Percentiles rank a stretch among this genome's conserved stretches.
phyloP scores from a whole-genome alignment of 441 rosid genomes.

The Macaranga tanarius region DNA sequence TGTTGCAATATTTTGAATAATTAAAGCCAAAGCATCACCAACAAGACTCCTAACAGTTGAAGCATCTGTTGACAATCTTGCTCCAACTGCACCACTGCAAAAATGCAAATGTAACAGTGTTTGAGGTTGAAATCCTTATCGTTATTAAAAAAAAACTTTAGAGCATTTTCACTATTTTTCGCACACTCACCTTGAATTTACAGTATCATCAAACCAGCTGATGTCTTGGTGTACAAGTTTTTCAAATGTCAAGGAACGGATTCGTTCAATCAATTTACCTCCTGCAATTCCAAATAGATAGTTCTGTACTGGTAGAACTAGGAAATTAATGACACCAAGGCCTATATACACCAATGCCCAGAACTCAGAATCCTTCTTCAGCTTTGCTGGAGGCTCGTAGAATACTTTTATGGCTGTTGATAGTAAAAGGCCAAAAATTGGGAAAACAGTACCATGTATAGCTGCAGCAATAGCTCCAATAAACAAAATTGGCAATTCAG shows the following conservation, averaged over 20 bases:
- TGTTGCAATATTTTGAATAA: slow-evolving; percentile 56
- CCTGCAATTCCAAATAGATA: slow-evolving; percentile 56
- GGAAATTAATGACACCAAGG: slow-evolving; percentile 28
- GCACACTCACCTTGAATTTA: slow-evolving; percentile 46
- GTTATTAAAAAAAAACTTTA: background rate
- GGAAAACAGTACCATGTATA: slow-evolving; percentile 52
- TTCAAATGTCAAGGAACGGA: slow-evolving; percentile 45
- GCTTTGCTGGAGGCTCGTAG: slow-evolving; percentile 37
- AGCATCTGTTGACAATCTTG: slow-evolving; percentile 70
- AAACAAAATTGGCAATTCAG: slow-evolving; percentile 49
- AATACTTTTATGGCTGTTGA: slow-evolving; percentile 60
- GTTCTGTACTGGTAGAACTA: slow-evolving; percentile 42
- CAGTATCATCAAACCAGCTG: slow-evolving; percentile 57
- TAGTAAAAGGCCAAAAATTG: slow-evolving; percentile 53
- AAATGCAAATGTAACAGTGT: background rate
- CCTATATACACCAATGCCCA: slow-evolving; percentile 51
- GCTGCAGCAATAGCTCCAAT: slow-evolving; percentile 54
- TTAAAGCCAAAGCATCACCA: slow-evolving; percentile 59
- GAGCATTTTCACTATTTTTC: background rate
- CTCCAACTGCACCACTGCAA: slow-evolving; percentile 64
- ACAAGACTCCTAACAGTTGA: slow-evolving; percentile 51
- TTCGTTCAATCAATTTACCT: slow-evolving; percentile 45
- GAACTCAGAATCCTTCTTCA: slow-evolving; percentile 41
- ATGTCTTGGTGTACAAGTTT: slow-evolving; percentile 56
- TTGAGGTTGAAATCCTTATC: too few species aligned